Percentiles rank a stretch among this genome's conserved stretches.
phyloP scores from a whole-genome alignment of 2,329 filamentous ascomycete species.

The Paecilomyces fulvus region DNA sequence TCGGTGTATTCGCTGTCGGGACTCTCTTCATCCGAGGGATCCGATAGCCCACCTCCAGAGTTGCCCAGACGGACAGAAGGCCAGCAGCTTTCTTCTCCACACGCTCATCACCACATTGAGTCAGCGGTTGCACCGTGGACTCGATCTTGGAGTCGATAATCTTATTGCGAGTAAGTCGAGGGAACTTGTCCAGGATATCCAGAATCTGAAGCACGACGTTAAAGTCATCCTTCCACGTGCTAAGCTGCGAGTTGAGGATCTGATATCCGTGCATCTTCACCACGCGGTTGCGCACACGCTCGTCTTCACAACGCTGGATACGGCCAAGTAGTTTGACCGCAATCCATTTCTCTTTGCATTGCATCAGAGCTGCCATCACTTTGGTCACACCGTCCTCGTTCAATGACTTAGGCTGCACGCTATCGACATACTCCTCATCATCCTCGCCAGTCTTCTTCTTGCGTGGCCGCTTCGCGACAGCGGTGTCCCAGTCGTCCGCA shows the following conservation, averaged over 20 bases:
- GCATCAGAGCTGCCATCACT: constrained; percentile 93
- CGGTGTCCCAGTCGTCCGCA: constrained; percentile 82
- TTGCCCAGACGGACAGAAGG: constrained; percentile 77
- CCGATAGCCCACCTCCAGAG: constrained; percentile 80
- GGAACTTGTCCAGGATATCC: constrained; percentile 79
- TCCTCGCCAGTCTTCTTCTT: constrained; percentile 90
- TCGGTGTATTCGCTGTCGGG: constrained; percentile 46
- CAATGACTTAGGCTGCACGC: constrained; percentile 68
- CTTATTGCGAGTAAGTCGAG: constrained; percentile 89
- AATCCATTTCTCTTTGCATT: constrained; percentile 99
- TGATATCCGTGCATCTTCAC: constrained; percentile 97
- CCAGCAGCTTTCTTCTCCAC: constrained; percentile 63
- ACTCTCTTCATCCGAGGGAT: constrained; percentile 86
- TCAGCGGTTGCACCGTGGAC: constrained; percentile 62
- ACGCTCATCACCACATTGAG: constrained; percentile 60
- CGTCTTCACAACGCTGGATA: constrained; percentile 78
- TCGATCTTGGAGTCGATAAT: constrained; percentile 96
- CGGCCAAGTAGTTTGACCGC: constrained; percentile 87
- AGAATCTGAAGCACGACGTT: constrained; percentile 86
- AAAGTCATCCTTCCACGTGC: constrained; percentile 77
- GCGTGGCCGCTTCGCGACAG: constrained; percentile 78
- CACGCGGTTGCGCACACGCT: constrained; percentile 76
- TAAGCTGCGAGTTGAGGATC: constrained; percentile 79
- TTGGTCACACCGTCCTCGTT: constrained; percentile 80
- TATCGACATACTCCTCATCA: constrained; percentile 92